A percentile compares a stretch with the other conserved stretches of the same genome.
phyloP scores from a whole-genome alignment of 768 basidiomycete genomes.

The Cystofilobasidium ferigula region DNA sequence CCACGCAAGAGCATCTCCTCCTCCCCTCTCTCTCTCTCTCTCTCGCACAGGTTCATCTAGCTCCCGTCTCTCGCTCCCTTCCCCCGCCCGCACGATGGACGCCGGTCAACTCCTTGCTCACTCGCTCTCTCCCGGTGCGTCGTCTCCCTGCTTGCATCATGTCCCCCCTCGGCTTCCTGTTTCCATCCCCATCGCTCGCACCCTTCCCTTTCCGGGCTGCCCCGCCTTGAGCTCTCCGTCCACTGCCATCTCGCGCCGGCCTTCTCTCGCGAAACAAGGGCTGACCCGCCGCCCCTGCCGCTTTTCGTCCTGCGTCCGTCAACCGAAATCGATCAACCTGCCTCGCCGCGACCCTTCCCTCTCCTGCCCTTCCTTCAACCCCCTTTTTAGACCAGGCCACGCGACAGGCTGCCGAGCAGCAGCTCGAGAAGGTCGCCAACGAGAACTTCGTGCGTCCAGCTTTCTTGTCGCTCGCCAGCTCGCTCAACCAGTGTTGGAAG shows the following conservation, averaged over 20 bases:
- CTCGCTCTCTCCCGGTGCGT: slow-evolving; percentile 76
- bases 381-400: slow-evolving; percentile 58
- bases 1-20: neutral
- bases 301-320: neutral
- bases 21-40: too few relatives aligned
- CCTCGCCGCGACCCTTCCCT: neutral
- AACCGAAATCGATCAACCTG: neutral
- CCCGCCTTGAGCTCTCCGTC: neutral
- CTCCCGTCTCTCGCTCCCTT: slow-evolving; percentile 2
- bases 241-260: too few relatives aligned
- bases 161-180: too few relatives aligned
- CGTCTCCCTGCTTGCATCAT: too few relatives aligned
- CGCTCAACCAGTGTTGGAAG: too few relatives aligned
- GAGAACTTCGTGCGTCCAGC: slow-evolving; percentile 83
- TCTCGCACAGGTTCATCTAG: too few relatives aligned
- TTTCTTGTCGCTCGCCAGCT: too few relatives aligned
- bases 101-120: slow-evolving; percentile 81
- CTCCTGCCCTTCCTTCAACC: slow-evolving; percentile 23
- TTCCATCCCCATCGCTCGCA: too few relatives aligned
- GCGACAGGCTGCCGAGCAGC: slow-evolving; percentile 82
- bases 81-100: slow-evolving; percentile 54
- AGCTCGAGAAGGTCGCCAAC: slow-evolving; percentile 72
- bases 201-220: neutral
- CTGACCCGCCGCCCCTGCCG: too few relatives aligned
- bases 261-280: too few relatives aligned